Base-by-base conservation (phyloP, 148 eudicot species). In the Camellia granthamiana region DNA sequence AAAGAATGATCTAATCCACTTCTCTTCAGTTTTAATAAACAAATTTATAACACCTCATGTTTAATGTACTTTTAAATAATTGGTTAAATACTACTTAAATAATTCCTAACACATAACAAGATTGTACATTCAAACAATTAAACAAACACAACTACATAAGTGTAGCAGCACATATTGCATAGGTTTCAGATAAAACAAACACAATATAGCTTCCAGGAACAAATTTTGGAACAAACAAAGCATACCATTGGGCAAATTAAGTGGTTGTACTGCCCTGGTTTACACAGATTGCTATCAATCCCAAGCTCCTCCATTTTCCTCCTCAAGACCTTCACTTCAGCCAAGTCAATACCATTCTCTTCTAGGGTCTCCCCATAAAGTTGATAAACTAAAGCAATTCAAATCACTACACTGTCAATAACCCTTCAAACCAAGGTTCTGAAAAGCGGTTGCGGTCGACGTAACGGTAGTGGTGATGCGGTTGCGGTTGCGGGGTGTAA, bases 211-310 rank as follows among this genome's bases (percentile, higher is more conserved):
- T 49, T 71, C 58, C 58, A 49, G 54, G 13, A 49, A 71, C 58
- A 71, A 19, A 19, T 19, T 47, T 19, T 21, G 42, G 58, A 49
- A 71, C 38, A 49, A 23, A 71, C 18, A 71, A 71, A 19, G 12
- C 7, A 71, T 87, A 93, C 97, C 89, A 55, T 80, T 47, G 97
- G 97, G 78, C 97, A 93, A 19, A 81, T 4, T 81, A 90, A 84
- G 52, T 58, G 23, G 81, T 73, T 43, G 84, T 87, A 75, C 81
- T 93, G 94, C 70, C 97, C 97, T 8, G 92, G 89, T 55, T 21
- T 72, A 78, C 85, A 84, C 0, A 55, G 74, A 79, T 74, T 64
- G 78, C 81, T 82, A 77, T 78, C 84, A 79, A 93, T 87, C 46
- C 91, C 91, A 68, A 91, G 56, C 75, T 84, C 85, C 66, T 76